These are phyloP conservation scores for Mycena alexandri DNA, from an alignment of 768 basidiomycete species.

Conservation along the genomic window DNA sequence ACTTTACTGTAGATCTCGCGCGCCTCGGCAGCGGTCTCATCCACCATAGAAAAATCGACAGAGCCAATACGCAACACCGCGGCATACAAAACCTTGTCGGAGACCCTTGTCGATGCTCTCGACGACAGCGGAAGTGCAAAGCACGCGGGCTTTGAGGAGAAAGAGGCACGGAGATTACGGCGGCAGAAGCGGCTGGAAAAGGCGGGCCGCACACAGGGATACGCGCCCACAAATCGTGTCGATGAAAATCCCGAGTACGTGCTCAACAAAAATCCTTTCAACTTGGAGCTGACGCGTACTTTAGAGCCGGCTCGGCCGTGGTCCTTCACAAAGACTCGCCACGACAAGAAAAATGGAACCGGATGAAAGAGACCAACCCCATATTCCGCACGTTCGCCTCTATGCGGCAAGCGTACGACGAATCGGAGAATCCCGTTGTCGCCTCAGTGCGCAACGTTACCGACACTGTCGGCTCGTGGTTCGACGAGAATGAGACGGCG, in stretches of 20 bases:
- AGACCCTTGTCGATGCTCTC: conserved; percentile 90
- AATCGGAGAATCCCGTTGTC: conserved; percentile 93
- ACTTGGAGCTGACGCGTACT: conserved; percentile 2
- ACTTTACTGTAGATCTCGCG: conserved; percentile 73
- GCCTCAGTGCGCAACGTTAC: conserved; percentile 86
- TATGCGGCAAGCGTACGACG: conserved; percentile 82
- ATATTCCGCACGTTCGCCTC: conserved; percentile 70
- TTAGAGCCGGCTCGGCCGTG: conserved; percentile 87
- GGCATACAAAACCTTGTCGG: conserved; percentile 92
- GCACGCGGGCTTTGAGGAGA: conserved; percentile 96
- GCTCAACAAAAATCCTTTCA: background rate
- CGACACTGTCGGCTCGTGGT: conserved; percentile 87
- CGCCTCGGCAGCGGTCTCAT: conserved; percentile 88
- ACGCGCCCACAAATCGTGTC: conserved; percentile 65
- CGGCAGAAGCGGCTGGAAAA: conserved; percentile 86
- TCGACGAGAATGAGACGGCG: conserved; percentile 99
- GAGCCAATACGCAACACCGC: conserved; percentile 97
- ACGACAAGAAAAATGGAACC: conserved; percentile 84
- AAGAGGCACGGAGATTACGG: conserved; percentile 86
- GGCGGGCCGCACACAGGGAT: conserved; percentile 78
- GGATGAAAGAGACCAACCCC: conserved; percentile 84
- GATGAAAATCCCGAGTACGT: conserved; percentile 87
- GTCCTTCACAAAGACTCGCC: conserved; percentile 88
- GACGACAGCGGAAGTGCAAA: conserved; percentile 95
- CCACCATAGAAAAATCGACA: conserved; percentile 88